Evolutionary conservation across 768 basidiomycete genomes (phyloP).

Genomic region (Mrakia frigida): DNA sequence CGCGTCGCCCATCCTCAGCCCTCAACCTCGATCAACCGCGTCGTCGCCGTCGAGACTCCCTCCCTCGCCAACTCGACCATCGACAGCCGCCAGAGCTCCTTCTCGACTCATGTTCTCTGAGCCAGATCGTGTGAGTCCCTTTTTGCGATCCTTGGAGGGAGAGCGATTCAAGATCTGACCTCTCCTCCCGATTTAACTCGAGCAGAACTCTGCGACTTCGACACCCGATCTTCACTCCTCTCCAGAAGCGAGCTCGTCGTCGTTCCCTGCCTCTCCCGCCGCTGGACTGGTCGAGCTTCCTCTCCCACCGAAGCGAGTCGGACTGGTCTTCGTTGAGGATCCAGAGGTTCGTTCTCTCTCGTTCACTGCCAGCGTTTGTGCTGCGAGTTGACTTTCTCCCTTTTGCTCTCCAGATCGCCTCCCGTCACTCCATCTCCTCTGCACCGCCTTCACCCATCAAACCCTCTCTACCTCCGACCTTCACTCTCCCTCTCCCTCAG

Average conservation of each 20-base stretch:
- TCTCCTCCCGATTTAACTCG: neutral
- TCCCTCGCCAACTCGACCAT: neutral
- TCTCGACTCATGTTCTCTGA: neutral
- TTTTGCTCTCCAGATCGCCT: neutral
- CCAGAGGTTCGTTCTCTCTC: conserved; percentile 5
- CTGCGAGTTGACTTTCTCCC: neutral
- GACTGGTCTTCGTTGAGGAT: conserved; percentile 12
- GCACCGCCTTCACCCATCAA: neutral
- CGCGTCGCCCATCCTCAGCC: neutral
- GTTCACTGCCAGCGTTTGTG: neutral
- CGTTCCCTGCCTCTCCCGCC: neutral
- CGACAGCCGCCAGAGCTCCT: neutral
- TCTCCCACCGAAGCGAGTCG: neutral
- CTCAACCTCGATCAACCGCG: neutral
- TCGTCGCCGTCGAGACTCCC: neutral
- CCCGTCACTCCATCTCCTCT: neutral
- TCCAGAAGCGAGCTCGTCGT: neutral
- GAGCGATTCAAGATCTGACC: neutral
- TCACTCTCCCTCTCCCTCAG: conserved; percentile 43
- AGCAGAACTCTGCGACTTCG: neutral
- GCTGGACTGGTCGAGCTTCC: neutral
- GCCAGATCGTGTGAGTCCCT: neutral
- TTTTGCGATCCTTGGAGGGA: neutral
- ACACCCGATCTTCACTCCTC: neutral
- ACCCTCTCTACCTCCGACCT: too few relatives aligned